Base-by-base conservation (phyloP, 768 basidiomycete species). In the Boletellus ananiceps region DNA sequence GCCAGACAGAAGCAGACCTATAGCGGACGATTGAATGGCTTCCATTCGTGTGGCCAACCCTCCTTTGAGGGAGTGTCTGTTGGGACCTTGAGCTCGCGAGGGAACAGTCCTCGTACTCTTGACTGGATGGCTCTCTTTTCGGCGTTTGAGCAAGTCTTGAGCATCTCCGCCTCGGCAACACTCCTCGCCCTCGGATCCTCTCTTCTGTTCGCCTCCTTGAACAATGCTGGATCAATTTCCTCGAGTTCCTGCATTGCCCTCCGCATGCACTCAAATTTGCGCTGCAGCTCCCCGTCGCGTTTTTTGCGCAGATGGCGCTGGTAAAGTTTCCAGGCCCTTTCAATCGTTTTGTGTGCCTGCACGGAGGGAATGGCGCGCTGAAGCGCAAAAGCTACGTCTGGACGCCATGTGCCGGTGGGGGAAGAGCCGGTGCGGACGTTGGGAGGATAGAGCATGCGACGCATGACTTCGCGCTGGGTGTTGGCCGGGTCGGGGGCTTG, bases 31-130 rank as follows among this genome's bases (percentile, higher is more conserved):
- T 75, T 69, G 61, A 83, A 81, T 40, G 86, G 77, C 47, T 77
- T 88, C 82, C 85, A 94, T n/a, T 85, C 81, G 61, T 93, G 86
- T 46, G 83, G 82, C 93, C 93, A 95, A 4, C 91, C 90, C 40
- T 76, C 74, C 47, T 78, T 80, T 21, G 86, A 77, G 2, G 91
- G 87, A 7, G 88, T 93, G 62, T 95, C 93, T 5, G 87, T 81
- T 38, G 94, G 93, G 40, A 89, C 76, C 55, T 83, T 81, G 62
- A 91, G 63, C 65, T 97, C 93, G 52, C 94, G 79, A 51, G 94
- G 94, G 69, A 94, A 89, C 33, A 95, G 66, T 1, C 88, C 88
- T 49, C 82, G 82, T 64, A 87, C 76, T 57, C 88, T 77, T 27
- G 87, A 82, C 66, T 94, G 89, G 58, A 86, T 68, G 12, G 81